Evolutionary conservation across 495 filamentous ascomycete genomes (phyloP).

Genomic region (Penicillium salamii): DNA sequence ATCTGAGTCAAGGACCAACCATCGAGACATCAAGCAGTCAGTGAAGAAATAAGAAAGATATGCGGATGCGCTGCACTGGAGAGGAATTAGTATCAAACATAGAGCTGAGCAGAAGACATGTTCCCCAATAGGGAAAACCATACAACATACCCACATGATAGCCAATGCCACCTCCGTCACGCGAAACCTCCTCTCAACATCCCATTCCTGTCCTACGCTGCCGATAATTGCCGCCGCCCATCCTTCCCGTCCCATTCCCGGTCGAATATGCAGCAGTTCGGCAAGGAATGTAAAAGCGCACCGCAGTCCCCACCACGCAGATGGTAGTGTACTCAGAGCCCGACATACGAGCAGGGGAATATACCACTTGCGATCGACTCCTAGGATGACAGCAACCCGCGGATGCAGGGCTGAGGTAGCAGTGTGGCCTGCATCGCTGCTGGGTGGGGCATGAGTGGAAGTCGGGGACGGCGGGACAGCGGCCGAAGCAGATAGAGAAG

Average conservation of each 20-base stretch:
- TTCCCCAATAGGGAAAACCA: neutral
- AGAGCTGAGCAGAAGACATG: neutral
- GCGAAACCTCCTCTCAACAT: constrained; percentile 56
- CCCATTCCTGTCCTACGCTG: constrained; percentile 47
- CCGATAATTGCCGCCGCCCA: constrained; percentile 47
- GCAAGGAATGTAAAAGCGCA: constrained; percentile 59
- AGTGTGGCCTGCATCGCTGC: constrained; percentile 33
- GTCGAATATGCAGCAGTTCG: constrained; percentile 49
- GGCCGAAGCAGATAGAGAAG: constrained; percentile 20
- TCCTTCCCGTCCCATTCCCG: constrained; percentile 45
- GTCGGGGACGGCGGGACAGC: constrained; percentile 35
- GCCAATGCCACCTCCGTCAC: constrained; percentile 78
- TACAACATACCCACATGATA: constrained; percentile 73
- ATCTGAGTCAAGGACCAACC: constrained; percentile 46
- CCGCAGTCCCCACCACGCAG: constrained; percentile 60
- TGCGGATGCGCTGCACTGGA: constrained; percentile 74
- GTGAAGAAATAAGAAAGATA: constrained; percentile 89
- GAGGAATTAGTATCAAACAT: constrained; percentile 2
- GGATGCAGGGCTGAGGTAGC: constrained; percentile 51
- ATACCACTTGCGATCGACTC: constrained; percentile 60
- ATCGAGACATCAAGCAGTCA: constrained; percentile 89
- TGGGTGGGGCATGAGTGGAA: constrained; percentile 30
- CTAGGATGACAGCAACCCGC: constrained; percentile 62
- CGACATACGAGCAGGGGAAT: constrained; percentile 60
- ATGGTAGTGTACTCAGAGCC: constrained; percentile 56